Evolutionary conservation across 2,329 filamentous ascomycete species (phyloP), one percentile per base, ranked within the genome.

Genomic region (Fusarium oligoseptatum): DNA sequence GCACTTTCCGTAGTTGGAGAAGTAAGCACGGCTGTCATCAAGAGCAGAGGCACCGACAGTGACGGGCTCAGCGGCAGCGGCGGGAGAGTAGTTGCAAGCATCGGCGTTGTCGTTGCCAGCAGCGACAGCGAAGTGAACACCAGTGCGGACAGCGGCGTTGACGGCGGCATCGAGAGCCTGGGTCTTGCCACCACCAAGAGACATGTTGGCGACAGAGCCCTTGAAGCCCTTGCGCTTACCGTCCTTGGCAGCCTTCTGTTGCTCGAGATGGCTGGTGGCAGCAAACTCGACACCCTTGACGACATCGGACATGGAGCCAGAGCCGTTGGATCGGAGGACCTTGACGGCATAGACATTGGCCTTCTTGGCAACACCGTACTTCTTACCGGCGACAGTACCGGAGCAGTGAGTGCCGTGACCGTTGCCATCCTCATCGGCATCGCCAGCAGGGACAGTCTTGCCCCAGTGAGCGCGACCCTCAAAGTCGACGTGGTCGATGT

Each of bases 1-100:
- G 91, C 97, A 99, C 90, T 96, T 97, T 85, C 97, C 97, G 85
- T 92, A 98, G 94, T 99, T 99, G 91, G 97, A 99, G 92, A 99
- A 99, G 91, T 98, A 99, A 76, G 97, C 97, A 86, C 97, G 96
- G 89, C 95, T 94, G 83, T 99, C 97, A 81, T 93, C 91, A 70
- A 99, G 91, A 78, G 94, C 97, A 55, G 95, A 97, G 77, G 97
- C 97, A 85, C 96, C 97, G 75, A 99, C 97, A 68, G 97, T 99
- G 83, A 99, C 91, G 77, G 97, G 95, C 82, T 97, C 95, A 80
- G 91, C 89, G 79, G 97, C 95, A 75, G 96, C 94, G 81, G 97
- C 97, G 70, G 97, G 97, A 45, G 97, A 99, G 91, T 98, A 99
- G 89, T 97, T 97, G 93, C 97, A 99, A 68, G 97, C 97, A 86